Conservation (phyloP, 345 rosid genomes). For the Punica granatum region DNA sequence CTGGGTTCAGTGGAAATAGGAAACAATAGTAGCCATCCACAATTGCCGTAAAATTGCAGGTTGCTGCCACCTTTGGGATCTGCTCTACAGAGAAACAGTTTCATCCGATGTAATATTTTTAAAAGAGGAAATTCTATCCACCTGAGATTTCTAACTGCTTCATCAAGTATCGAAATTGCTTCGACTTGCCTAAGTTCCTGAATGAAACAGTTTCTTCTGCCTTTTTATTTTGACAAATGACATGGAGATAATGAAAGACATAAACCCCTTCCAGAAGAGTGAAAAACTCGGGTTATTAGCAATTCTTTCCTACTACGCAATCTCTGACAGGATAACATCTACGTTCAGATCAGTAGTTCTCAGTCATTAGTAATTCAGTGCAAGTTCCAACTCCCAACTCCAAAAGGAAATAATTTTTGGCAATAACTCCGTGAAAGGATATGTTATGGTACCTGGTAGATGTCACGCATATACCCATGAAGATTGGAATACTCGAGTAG, state of each 20-base stretch:
- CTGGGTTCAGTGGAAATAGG: slow-evolving; percentile 81
- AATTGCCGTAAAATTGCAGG: slow-evolving; percentile 61
- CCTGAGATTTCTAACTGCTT: no score
- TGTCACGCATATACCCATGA: slow-evolving; percentile 56
- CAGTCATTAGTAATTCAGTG: neutral
- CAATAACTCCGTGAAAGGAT: neutral
- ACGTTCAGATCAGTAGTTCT: neutral
- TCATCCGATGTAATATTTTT: neutral
- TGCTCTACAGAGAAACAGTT: slow-evolving; percentile 11
- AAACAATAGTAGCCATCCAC: slow-evolving; percentile 80
- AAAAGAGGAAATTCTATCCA: neutral
- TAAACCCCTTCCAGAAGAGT: no score
- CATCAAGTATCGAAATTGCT: no score
- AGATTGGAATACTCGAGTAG: slow-evolving; percentile 62
- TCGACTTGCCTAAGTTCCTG: no score
- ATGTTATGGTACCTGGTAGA: slow-evolving; percentile 54
- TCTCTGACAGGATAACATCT: neutral
- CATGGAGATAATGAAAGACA: no score
- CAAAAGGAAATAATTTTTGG: neutral
- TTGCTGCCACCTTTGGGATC: slow-evolving; percentile 72
- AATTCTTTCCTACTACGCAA: neutral
- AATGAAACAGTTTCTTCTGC: no score
- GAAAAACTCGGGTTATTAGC: no score
- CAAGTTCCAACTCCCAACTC: neutral
- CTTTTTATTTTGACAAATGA: no score